phyloP scores from a whole-genome alignment of 257 asterid genomes.

The Handroanthus guayacan region DNA sequence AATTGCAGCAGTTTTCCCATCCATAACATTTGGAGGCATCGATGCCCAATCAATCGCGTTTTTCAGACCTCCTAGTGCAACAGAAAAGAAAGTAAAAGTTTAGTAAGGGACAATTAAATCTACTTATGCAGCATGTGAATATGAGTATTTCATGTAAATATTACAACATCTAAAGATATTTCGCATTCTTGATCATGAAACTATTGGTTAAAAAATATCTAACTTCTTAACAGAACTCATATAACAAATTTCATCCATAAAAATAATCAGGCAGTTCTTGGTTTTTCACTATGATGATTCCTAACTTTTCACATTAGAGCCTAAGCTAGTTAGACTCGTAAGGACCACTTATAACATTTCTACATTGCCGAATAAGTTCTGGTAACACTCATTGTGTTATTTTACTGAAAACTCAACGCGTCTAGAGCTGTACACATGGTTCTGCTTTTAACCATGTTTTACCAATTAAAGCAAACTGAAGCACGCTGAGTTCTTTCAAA shows the following conservation, averaged over 20 bases:
- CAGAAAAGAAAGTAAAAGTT: neutral
- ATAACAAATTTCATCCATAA: neutral
- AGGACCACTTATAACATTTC: too few species aligned
- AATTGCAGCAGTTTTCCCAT: slow-evolving; percentile 75
- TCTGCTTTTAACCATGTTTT: neutral
- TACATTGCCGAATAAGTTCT: too few species aligned
- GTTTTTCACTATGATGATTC: neutral
- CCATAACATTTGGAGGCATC: slow-evolving; percentile 86
- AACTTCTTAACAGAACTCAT: too few species aligned
- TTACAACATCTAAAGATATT: neutral
- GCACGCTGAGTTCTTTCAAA: neutral
- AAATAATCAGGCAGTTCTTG: neutral
- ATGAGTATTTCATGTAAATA: neutral
- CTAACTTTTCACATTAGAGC: too few species aligned
- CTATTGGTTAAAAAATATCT: too few species aligned
- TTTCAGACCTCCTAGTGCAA: slow-evolving; percentile 66
- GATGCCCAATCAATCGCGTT: slow-evolving; percentile 95
- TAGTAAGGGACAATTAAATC: neutral
- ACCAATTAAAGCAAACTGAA: slow-evolving; percentile 4
- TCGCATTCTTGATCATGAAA: slow-evolving; percentile 11
- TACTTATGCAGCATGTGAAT: neutral
- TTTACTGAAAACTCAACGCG: neutral
- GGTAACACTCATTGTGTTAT: neutral
- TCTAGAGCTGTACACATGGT: neutral
- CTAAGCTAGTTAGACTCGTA: too few species aligned